A percentile compares a stretch with the other conserved stretches of the same genome.
Conservation (phyloP, 1,139 yeast species). For the Candida sanyaensis region DNA sequence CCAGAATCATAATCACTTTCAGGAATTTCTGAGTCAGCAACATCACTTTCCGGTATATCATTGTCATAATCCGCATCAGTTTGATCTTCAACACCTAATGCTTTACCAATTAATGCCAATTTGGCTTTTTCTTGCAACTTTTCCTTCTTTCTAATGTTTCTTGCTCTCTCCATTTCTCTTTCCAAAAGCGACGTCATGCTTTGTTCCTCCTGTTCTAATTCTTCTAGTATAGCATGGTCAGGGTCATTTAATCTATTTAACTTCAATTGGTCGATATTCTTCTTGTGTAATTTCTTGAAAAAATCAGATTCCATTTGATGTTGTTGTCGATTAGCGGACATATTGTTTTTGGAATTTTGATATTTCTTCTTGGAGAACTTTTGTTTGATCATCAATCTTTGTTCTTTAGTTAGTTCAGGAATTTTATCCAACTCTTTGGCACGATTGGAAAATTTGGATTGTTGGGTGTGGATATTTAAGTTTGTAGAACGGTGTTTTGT, state of each 20-base stretch:
- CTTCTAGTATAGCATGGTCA: slow-evolving; percentile 31
- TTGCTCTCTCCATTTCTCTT: slow-evolving; percentile 57
- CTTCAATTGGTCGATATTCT: slow-evolving; percentile 39
- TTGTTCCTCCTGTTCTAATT: slow-evolving; percentile 43
- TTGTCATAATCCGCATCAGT: slow-evolving; percentile 17
- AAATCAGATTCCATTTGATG: slow-evolving; percentile 16
- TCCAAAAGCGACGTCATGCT: slow-evolving; percentile 56
- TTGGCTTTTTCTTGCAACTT: slow-evolving; percentile 42
- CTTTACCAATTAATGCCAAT: slow-evolving; percentile 26
- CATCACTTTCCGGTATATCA: slow-evolving; percentile 25
- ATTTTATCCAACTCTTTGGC: slow-evolving; percentile 19
- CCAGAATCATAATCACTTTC: slow-evolving; percentile 20
- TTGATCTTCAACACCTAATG: slow-evolving; percentile 17
- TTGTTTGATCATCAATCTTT: slow-evolving; percentile 35
- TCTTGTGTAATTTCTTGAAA: slow-evolving; percentile 29
- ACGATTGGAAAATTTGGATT: slow-evolving; percentile 13
- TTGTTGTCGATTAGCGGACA: background rate
- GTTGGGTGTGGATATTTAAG: background rate
- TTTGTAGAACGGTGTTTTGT: slow-evolving; percentile 6
- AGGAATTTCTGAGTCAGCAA: slow-evolving; percentile 18
- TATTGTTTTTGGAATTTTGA: slow-evolving; percentile 8
- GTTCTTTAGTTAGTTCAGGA: slow-evolving; percentile 41
- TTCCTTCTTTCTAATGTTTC: slow-evolving; percentile 54
- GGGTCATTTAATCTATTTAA: slow-evolving; percentile 27
- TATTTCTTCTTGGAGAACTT: slow-evolving; percentile 29